Base-by-base conservation (phyloP, 495 filamentous ascomycete genomes). In the Daldinia vernicosa region DNA sequence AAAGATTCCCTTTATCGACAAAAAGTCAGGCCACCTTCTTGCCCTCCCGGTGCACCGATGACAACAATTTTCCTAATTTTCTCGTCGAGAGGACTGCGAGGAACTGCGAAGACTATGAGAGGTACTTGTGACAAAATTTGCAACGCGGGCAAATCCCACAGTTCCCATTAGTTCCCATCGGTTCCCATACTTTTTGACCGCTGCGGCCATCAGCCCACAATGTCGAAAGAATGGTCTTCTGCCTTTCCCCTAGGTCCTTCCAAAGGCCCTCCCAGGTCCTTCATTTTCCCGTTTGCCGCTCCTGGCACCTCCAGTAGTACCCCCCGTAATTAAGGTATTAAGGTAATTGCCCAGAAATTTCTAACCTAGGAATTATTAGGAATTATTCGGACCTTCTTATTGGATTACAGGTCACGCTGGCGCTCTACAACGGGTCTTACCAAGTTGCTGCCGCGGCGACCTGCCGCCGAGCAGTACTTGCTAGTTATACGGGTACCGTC, bases 191-290 rank as follows among this genome's bases (percentile, higher is more conserved):
- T 22, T 47, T 47, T 66, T 62, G 65, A 69, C 65, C 55, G 56
- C 65, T 73, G 70, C 70, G 70, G 40, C 70, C 70, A 73, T 73
- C 70, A 73, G 70, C 61, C 70, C 70, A 73, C 57, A 69, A 73
- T 66, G 70, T 73, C 28, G 27, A 64, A 45, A 66, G 54, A 56
- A 26, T 65, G 65, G 70, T 47, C 63, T 62, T 53, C n/a, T 30
- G 22, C 43, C 22, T 37, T 39, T 62, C 32, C 58, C 53, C 50
- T 30, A 59, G 63, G 68, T 27, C 33, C 43, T 35, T n/a, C n/a
- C n/a, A n/a, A n/a, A 39, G 35, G 15, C 9, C 11, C 22, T 28
- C 24, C 17, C 40, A 30, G 53, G 63, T 68, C 54, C 70, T 64
- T 68, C 60, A 72, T 72, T 72, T 68, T 60, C 70, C 70, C 64